Conservation (phyloP, 2,329 filamentous ascomycete species). For the Pyrenophora tritici-repentis region DNA sequence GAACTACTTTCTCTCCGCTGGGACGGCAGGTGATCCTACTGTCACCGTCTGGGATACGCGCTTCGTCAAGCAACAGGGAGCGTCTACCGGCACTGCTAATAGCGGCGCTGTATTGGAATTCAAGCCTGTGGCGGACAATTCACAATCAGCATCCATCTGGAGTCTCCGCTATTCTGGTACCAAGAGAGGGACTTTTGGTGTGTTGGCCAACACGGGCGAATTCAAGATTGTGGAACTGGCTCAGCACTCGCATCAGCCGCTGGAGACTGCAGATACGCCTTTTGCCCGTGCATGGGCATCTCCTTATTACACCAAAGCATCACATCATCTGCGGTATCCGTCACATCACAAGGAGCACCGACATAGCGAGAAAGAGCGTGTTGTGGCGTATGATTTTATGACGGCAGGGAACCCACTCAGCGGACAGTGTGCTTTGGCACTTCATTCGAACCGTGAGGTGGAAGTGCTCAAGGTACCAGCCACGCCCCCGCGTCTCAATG, state of each 20-base stretch:
- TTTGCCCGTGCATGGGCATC: constrained; percentile 46
- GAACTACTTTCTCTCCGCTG: constrained; percentile 82
- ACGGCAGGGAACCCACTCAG: constrained; percentile 50
- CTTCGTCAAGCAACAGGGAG: constrained; percentile 44
- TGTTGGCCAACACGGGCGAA: constrained; percentile 64
- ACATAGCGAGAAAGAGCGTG: constrained; percentile 53
- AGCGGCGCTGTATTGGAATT: constrained; percentile 62
- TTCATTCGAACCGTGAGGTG: constrained; percentile 59
- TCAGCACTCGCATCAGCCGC: constrained; percentile 52
- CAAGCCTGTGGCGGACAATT: constrained; percentile 58
- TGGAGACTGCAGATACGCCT: constrained; percentile 24
- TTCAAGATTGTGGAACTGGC: constrained; percentile 62
- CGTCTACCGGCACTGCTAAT: constrained; percentile 58
- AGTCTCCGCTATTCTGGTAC: constrained; percentile 65
- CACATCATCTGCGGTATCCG: constrained; percentile 51
- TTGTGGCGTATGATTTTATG: constrained; percentile 67
- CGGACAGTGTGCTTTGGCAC: constrained; percentile 58
- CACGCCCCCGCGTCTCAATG: constrained; percentile 48
- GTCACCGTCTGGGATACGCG: constrained; percentile 81
- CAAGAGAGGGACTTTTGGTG: constrained; percentile 62
- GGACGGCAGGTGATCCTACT: constrained; percentile 71
- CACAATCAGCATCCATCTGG: constrained; percentile 61
- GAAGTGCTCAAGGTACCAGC: constrained; percentile 55
- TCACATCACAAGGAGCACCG: constrained; percentile 53
- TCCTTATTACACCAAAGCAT: constrained; percentile 52